Evolutionary conservation across 352 stramenopile genomes (phyloP), one percentile per base, ranked within the genome.

Genomic region (Phytophthora multivora): DNA sequence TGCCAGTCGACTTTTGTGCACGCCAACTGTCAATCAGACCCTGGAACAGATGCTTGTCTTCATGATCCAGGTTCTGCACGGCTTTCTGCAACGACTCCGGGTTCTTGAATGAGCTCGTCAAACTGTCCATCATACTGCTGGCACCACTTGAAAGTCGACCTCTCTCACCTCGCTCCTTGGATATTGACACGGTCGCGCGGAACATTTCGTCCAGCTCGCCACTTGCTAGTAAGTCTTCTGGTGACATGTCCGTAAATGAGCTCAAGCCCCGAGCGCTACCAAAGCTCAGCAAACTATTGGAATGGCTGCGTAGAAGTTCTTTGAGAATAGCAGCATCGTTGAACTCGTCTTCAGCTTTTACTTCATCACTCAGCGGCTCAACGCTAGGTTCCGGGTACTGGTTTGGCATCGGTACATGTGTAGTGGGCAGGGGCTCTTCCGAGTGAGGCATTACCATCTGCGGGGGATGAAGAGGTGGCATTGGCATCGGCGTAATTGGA

Each of bases 151-250:
- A 65, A 40, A 65, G 63, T 2, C 53, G 63, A 48, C 35, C 47
- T 38, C 56, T 33, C 10, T 62, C 53, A 18, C 33, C 33, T 36
- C 26, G 52, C 15, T 90, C 88, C 36, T 80, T 75, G 41, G 75
- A 82, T 55, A 93, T 83, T 21, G 79, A 93, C 19, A 91, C 71
- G 0, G 82, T 77, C 3, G 82, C 75, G 19, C 75, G 73, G 31
- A 93, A 79, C 72, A 93, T 91, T 52, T 93, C 84, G 42, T 93
- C 84, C 36, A 93, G 67, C 66, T 93, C 84, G 4, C 84, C 84
- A 71, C 84, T 93, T 4, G 78, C 84, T 16, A 93, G 71, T 25
- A 93, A 52, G 26, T 91, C 84, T 28, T 93, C 84, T 0, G 84
- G 84, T 25, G 82, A 91, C 73, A 93, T 86, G 38, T 93, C 84